Base-by-base conservation (phyloP, 148 eudicot genomes). In the Simmondsia chinensis region DNA sequence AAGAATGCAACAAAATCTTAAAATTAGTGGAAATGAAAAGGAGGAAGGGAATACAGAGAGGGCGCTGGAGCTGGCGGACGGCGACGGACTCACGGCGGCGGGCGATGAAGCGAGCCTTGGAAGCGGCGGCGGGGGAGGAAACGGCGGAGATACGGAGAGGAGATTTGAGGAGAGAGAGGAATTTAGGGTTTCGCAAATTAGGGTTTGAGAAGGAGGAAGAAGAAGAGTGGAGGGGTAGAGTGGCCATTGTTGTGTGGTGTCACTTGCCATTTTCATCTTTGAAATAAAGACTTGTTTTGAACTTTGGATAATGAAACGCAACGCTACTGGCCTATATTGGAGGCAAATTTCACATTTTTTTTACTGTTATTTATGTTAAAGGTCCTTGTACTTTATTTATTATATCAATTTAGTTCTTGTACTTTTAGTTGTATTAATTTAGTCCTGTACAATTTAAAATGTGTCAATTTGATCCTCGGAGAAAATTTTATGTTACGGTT, bases 71-170 rank as follows among this genome's bases (percentile, higher is more conserved):
- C 50, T 72, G 91, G 10, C 47, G 73, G 10, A 85, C 95, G 1
- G 78, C 32, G 12, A 75, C 45, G 13, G 83, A 65, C 50, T 85
- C 78, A 3, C 44, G 69, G 7, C 83, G 68, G 0, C 83, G 80
- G 1, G 80, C 86, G 9, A 81, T 41, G 21, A 85, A 68, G 6
- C 80, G 74, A 20, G 86, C 86, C 65, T 75, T 85, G 16, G 91
- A 83, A 11, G 73, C 63, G 2, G 66, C 52, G 13, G 58, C 72
- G 16, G 91, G 86, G 13, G 73, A 60, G 2, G 66, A 56, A 16
- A 58, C 72, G 7, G 85, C 66, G 3, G 79, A 53, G 50, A 76
- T 59, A 25, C 66, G 69, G 42, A 68, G 59, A 20, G 66, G 36
- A 32, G 58, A 17, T 42, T 69, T 66, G 6, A 50, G 37, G 3